Conservation (phyloP, 139 green algal genomes). For the Micractinium sp. region DNA sequence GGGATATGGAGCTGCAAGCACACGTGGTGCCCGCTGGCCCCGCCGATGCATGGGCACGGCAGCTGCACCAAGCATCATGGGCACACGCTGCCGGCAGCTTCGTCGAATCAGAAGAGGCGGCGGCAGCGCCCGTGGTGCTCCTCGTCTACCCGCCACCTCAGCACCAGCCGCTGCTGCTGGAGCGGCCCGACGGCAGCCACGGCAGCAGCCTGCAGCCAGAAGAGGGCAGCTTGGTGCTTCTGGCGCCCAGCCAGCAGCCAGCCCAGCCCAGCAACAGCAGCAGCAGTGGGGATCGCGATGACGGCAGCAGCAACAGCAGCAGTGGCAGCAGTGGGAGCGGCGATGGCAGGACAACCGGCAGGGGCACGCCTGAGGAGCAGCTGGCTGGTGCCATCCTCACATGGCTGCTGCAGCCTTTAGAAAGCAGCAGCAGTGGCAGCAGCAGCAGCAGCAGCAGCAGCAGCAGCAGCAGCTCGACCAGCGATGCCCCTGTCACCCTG, state of each 20-base stretch:
- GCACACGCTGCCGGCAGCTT: too few relatives aligned
- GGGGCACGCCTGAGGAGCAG: neutral
- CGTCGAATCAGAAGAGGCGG: too few relatives aligned
- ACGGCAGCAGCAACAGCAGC: neutral
- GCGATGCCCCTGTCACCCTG: neutral
- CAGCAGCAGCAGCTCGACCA: neutral
- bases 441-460: neutral
- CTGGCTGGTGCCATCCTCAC: neutral
- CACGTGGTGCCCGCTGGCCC: neutral
- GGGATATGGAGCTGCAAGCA: neutral
- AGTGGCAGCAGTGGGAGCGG: neutral
- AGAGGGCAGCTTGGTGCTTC: neutral
- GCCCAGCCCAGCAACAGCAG: neutral
- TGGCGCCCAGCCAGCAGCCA: neutral
- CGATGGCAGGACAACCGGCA: neutral
- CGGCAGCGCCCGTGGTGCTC: neutral
- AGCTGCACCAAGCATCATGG: neutral
- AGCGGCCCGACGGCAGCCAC: neutral
- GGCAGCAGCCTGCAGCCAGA: slow-evolving; percentile 1
- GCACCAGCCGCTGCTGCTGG: slow-evolving; percentile 6
- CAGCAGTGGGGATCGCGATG: neutral
- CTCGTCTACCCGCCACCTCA: neutral
- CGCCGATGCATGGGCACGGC: neutral
- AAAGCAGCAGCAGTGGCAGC: neutral
- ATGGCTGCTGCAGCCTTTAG: slow-evolving; percentile 16